phyloP scores from a whole-genome alignment of 2,329 filamentous ascomycete species.

The Fusarium citri region DNA sequence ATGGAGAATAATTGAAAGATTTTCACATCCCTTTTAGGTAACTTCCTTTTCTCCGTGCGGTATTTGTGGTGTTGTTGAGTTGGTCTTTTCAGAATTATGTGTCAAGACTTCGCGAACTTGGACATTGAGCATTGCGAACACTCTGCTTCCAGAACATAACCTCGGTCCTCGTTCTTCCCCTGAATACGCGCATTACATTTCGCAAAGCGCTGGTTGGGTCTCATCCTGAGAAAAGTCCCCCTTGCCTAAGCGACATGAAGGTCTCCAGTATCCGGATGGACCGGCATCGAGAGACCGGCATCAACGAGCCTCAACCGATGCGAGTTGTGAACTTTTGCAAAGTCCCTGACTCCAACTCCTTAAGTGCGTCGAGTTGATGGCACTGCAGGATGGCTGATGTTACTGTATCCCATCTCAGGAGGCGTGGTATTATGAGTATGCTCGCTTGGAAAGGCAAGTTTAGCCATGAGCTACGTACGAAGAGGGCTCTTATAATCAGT shows the following conservation, averaged over 20 bases:
- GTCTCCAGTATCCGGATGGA: background rate
- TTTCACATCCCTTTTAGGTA: conserved; percentile 27
- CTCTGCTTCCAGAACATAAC: conserved; percentile 3
- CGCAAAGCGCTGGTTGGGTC: background rate
- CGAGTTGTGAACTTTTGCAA: background rate
- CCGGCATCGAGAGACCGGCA: background rate
- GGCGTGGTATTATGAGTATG: too few relatives aligned
- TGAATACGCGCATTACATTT: background rate
- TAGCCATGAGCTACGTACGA: background rate
- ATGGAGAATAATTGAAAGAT: conserved; percentile 6
- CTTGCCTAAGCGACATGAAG: background rate
- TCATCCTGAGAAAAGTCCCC: background rate
- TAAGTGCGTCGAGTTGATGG: background rate
- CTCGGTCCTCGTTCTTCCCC: conserved; percentile 26
- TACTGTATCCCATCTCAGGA: background rate
- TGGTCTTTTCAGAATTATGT: background rate
- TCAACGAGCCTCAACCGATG: background rate
- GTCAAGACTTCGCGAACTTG: background rate
- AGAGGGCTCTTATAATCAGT: background rate
- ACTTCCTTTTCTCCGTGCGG: conserved; percentile 39
- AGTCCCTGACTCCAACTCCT: background rate
- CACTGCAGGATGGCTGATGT: background rate
- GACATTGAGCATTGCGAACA: background rate
- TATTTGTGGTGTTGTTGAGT: conserved; percentile 10
- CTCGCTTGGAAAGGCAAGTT: too few relatives aligned